Percentiles rank a stretch among this genome's conserved stretches.
phyloP scores from a whole-genome alignment of 148 eudicot species.

The Suaeda aralocaspica region DNA sequence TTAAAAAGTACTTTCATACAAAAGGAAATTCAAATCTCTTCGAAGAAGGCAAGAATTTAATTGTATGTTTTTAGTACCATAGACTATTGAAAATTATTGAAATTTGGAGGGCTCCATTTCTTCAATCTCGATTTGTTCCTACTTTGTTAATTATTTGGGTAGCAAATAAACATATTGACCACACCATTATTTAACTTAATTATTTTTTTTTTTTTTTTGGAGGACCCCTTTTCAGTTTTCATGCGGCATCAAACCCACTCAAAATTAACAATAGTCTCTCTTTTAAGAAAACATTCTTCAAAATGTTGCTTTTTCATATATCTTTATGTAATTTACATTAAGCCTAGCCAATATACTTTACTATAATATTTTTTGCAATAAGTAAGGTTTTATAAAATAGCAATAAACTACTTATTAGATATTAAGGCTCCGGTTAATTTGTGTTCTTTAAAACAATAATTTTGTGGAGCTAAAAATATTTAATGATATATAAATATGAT shows the following conservation, averaged over 20 bases:
- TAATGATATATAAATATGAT: too few species aligned
- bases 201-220: background rate
- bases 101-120: background rate
- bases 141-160: slow-evolving; percentile 7
- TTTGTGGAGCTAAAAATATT: too few species aligned
- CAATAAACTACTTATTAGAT: too few species aligned
- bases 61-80: background rate
- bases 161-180: slow-evolving; percentile 9
- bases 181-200: background rate
- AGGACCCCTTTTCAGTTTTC: background rate
- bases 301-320: background rate
- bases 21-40: background rate
- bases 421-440: too few species aligned
- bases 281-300: background rate
- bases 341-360: too few species aligned
- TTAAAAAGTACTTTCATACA: background rate
- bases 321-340: background rate
- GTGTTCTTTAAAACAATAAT: too few species aligned
- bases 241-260: slow-evolving; percentile 4
- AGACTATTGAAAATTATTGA: background rate
- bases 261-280: background rate
- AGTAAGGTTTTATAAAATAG: too few species aligned
- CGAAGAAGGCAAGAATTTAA: background rate
- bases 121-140: background rate
- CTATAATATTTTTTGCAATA: too few species aligned